Conservation (phyloP, 331 rosid species). For the Malus hybrid region DNA sequence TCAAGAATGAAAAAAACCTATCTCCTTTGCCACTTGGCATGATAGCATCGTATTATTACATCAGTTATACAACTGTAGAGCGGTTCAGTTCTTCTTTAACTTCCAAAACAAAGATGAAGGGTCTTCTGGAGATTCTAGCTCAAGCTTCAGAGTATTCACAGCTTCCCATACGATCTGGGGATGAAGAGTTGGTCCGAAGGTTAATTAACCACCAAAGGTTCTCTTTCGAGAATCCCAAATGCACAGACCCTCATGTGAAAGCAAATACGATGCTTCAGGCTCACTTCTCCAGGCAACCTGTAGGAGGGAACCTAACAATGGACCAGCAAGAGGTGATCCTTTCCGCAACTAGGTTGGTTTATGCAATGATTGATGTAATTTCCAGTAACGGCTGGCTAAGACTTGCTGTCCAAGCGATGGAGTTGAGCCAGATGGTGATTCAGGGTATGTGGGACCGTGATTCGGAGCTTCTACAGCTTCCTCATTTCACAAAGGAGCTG, state of each 20-base stretch:
- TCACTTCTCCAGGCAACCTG: conserved; percentile 68
- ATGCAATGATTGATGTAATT: conserved; percentile 88
- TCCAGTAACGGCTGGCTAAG: conserved; percentile 85
- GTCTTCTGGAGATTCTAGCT: conserved; percentile 67
- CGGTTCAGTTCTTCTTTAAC: conserved; percentile 72
- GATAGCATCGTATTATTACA: conserved; percentile 83
- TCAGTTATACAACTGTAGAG: conserved; percentile 80
- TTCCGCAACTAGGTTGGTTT: conserved; percentile 68
- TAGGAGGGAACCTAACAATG: conserved; percentile 64
- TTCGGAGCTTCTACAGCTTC: conserved; percentile 60
- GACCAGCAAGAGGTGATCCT: conserved; percentile 85
- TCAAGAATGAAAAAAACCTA: conserved; percentile 80
- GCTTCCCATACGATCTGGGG: conserved; percentile 86
- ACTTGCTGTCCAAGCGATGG: conserved; percentile 85
- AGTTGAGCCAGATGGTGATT: conserved; percentile 89
- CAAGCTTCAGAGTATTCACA: conserved; percentile 85
- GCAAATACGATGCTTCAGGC: conserved; percentile 87
- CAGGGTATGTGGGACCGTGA: conserved; percentile 94
- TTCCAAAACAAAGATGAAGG: conserved; percentile 83
- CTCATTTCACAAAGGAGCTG: conserved; percentile 82
- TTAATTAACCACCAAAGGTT: conserved; percentile 86
- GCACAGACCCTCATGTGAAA: conserved; percentile 77
- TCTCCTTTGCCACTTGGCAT: conserved; percentile 76
- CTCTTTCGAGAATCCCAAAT: conserved; percentile 73
- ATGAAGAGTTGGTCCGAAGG: conserved; percentile 77